A percentile compares a stretch with the other conserved stretches of the same genome.
Evolutionary conservation across 306 rosid genomes (phyloP).

Genomic region (Arachis stenosperma): DNA sequence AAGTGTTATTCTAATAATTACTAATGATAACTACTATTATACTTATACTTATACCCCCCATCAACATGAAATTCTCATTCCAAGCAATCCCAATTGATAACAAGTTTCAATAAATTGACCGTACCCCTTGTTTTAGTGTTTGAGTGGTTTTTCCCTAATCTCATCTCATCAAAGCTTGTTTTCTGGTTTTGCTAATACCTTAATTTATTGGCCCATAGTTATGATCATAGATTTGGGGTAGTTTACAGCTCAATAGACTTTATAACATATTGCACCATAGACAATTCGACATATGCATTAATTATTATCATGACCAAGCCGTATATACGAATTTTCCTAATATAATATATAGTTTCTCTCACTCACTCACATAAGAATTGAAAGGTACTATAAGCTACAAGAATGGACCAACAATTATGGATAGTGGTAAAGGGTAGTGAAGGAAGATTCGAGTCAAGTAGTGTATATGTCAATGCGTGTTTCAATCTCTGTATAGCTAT

Average conservation of each 20-base stretch:
- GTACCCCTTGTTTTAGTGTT: constrained; percentile 8
- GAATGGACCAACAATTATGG: not conserved
- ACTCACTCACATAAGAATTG: too few species aligned
- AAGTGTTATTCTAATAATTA: too few species aligned
- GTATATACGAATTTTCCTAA: not conserved
- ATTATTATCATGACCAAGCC: not conserved
- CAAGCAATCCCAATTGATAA: not conserved
- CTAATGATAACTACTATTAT: too few species aligned
- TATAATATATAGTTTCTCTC: too few species aligned
- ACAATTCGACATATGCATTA: constrained; percentile 5
- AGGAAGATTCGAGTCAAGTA: constrained; percentile 33
- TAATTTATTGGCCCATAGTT: constrained; percentile 35
- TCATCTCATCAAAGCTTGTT: constrained; percentile 3
- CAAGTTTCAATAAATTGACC: constrained; percentile 17
- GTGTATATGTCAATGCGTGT: constrained; percentile 26
- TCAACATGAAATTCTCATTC: not conserved
- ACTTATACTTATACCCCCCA: too few species aligned
- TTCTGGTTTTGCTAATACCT: constrained; percentile 29
- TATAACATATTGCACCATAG: not conserved
- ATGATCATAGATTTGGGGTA: constrained; percentile 13
- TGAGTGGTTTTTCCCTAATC: constrained; percentile 19
- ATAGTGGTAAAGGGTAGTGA: not conserved
- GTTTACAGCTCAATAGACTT: constrained; percentile 27
- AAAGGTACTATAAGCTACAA: not conserved
- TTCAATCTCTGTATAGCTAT: not conserved